A percentile compares a stretch with the other conserved stretches of the same genome.
phyloP scores from a whole-genome alignment of 2,329 filamentous ascomycete genomes.

The Chaetomium globosum region DNA sequence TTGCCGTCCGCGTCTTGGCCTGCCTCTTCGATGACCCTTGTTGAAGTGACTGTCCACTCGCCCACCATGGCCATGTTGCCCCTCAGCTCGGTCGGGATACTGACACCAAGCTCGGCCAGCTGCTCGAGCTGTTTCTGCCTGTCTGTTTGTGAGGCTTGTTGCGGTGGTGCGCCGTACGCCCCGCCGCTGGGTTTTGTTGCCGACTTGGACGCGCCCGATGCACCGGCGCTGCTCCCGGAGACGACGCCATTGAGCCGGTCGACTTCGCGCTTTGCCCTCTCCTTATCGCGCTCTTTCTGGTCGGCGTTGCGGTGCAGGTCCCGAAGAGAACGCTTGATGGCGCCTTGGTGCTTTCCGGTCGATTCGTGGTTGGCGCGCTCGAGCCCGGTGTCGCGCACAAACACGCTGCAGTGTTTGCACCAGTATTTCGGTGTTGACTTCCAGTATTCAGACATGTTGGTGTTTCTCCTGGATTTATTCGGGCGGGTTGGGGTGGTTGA shows the following conservation, averaged over 20 bases:
- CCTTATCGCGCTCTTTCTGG: slow-evolving; percentile 76
- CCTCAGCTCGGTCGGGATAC: slow-evolving; percentile 76
- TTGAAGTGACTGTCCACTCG: slow-evolving; percentile 77
- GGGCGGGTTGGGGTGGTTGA: no score
- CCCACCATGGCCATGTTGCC: slow-evolving; percentile 84
- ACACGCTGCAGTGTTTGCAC: slow-evolving; percentile 95
- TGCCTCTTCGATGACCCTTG: slow-evolving; percentile 58
- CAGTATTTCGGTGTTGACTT: slow-evolving; percentile 97
- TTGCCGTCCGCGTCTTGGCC: slow-evolving; percentile 45
- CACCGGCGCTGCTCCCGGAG: slow-evolving; percentile 42
- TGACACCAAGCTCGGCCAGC: slow-evolving; percentile 82
- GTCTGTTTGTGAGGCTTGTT: slow-evolving; percentile 61
- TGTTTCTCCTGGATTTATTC: background rate
- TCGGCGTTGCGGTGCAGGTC: slow-evolving; percentile 86
- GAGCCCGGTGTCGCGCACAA: slow-evolving; percentile 88
- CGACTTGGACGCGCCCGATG: background rate
- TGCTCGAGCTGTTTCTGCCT: slow-evolving; percentile 84
- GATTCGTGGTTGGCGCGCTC: slow-evolving; percentile 88
- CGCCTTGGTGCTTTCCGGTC: slow-evolving; percentile 80
- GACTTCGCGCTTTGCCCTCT: slow-evolving; percentile 80
- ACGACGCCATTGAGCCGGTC: slow-evolving; percentile 81
- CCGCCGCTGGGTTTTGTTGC: slow-evolving; percentile 11
- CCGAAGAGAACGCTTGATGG: slow-evolving; percentile 84
- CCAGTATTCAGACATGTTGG: slow-evolving; percentile 91
- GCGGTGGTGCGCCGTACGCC: slow-evolving; percentile 29